Evolutionary conservation across 192 early-diverging fungal genomes (phyloP).

Genomic region (Backusella parvicylindrica): DNA sequence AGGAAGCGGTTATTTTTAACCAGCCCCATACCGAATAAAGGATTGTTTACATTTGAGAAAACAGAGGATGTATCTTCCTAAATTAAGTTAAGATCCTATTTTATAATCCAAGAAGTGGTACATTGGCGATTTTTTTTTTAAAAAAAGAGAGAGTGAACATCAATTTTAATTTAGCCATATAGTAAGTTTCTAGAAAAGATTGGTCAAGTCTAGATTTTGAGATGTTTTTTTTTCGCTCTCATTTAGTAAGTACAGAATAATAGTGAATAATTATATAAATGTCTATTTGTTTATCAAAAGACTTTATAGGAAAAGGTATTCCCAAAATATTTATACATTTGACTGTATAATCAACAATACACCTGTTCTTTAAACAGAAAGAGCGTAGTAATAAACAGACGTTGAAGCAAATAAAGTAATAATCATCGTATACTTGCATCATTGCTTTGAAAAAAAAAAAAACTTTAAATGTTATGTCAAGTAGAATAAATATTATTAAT

Average conservation of each 20-base stretch:
- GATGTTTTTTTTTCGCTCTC: not conserved
- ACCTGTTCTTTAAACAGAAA: not conserved
- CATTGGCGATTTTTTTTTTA: not conserved
- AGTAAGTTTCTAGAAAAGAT: not conserved
- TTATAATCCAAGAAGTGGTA: not conserved
- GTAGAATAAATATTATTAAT: not conserved
- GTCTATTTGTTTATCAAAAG: too few species aligned
- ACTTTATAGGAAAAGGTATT: not conserved
- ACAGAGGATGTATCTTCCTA: not conserved
- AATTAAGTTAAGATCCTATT: not conserved
- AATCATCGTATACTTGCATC: not conserved
- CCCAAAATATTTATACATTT: not conserved
- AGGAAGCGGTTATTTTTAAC: not conserved
- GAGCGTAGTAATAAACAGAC: not conserved
- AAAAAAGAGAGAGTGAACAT: not conserved
- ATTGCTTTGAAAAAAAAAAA: not conserved
- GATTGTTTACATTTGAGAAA: not conserved
- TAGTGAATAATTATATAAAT: not conserved
- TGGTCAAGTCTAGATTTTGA: not conserved
- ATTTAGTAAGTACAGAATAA: not conserved
- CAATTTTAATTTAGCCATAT: not conserved
- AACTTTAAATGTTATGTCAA: conserved; percentile 1
- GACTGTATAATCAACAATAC: not conserved
- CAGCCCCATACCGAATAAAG: not conserved
- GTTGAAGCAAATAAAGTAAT: not conserved